Evolutionary conservation across 768 basidiomycete species (phyloP).

Genomic region (Macrolepiota dolichaula): DNA sequence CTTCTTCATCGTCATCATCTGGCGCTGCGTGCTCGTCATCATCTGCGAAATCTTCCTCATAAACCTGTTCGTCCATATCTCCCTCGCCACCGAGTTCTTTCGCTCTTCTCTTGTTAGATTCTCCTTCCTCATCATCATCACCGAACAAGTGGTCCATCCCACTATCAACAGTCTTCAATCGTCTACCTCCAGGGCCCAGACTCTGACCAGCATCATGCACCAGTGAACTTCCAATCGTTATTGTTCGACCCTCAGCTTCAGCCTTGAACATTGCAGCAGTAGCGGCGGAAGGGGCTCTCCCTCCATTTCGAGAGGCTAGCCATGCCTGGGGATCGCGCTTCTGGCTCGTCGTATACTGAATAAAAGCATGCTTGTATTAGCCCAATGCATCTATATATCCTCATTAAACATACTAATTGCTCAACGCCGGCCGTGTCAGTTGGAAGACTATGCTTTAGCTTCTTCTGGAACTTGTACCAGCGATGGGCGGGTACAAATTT

Average conservation of each 20-base stretch:
- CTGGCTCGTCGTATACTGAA: slow-evolving; percentile 53
- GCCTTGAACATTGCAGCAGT: slow-evolving; percentile 70
- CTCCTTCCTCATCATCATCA: slow-evolving; percentile 58
- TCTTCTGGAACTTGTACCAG: slow-evolving; percentile 93
- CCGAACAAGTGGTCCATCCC: slow-evolving; percentile 60
- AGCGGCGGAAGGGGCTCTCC: slow-evolving; percentile 52
- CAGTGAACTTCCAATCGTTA: slow-evolving; percentile 39
- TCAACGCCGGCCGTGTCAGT: slow-evolving; percentile 66
- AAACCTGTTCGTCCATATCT: slow-evolving; percentile 78
- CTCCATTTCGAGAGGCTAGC: slow-evolving; percentile 60
- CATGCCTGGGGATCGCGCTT: slow-evolving; percentile 76
- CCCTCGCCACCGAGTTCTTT: slow-evolving; percentile 73
- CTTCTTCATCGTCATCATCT: slow-evolving; percentile 79
- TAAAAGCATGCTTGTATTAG: slow-evolving; percentile 19
- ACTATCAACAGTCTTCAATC: slow-evolving; percentile 65
- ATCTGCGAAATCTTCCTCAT: slow-evolving; percentile 82
- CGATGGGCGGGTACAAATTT: slow-evolving; percentile 85
- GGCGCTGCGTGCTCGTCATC: slow-evolving; percentile 78
- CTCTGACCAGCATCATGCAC: slow-evolving; percentile 51
- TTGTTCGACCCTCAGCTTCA: slow-evolving; percentile 47
- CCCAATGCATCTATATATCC: slow-evolving; percentile 17
- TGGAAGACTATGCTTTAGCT: slow-evolving; percentile 69
- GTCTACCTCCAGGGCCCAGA: slow-evolving; percentile 66
- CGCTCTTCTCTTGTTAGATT: slow-evolving; percentile 41
- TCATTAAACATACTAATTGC: slow-evolving; percentile 43